Evolutionary conservation across 345 rosid genomes (phyloP).

Genomic region (Arabidopsis arenosa): DNA sequence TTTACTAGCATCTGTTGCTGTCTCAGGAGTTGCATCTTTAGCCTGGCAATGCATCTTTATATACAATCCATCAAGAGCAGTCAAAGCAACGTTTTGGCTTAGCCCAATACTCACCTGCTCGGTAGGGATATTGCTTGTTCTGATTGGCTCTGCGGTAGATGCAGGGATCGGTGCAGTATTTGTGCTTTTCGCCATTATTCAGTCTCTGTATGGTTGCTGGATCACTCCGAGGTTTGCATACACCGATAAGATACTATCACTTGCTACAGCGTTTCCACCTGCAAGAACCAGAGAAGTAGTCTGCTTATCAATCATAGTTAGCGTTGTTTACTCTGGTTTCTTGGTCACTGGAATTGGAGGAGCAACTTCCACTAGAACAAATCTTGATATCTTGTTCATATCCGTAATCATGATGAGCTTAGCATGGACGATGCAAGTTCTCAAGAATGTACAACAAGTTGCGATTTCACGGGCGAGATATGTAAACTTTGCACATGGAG

Average conservation of each 20-base stretch:
- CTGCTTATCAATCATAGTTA: conserved; percentile 39
- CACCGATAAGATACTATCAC: conserved; percentile 55
- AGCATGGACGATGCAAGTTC: conserved; percentile 77
- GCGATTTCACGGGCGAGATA: conserved; percentile 64
- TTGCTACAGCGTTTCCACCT: conserved; percentile 61
- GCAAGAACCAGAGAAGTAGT: conserved; percentile 47
- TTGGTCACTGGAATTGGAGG: conserved; percentile 80
- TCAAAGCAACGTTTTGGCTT: conserved; percentile 72
- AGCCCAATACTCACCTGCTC: conserved; percentile 68
- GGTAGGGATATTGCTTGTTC: conserved; percentile 59
- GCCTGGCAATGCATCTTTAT: conserved; percentile 59
- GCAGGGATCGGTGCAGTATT: conserved; percentile 56
- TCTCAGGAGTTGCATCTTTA: conserved; percentile 58
- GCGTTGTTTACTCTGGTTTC: conserved; percentile 59
- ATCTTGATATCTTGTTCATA: conserved; percentile 60
- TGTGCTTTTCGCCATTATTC: conserved; percentile 53
- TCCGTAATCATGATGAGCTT: conserved; percentile 61
- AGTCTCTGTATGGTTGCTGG: conserved; percentile 77
- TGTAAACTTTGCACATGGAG: conserved; percentile 59
- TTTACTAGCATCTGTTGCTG: conserved; percentile 60
- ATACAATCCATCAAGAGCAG: conserved; percentile 54
- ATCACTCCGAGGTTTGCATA: conserved; percentile 64
- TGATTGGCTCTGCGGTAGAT: conserved; percentile 56
- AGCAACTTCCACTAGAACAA: conserved; percentile 64
- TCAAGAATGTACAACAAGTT: conserved; percentile 63